Evolutionary conservation across 2,329 filamentous ascomycete species (phyloP), one percentile per base, ranked within the genome.

Genomic region (Claviceps citrina): DNA sequence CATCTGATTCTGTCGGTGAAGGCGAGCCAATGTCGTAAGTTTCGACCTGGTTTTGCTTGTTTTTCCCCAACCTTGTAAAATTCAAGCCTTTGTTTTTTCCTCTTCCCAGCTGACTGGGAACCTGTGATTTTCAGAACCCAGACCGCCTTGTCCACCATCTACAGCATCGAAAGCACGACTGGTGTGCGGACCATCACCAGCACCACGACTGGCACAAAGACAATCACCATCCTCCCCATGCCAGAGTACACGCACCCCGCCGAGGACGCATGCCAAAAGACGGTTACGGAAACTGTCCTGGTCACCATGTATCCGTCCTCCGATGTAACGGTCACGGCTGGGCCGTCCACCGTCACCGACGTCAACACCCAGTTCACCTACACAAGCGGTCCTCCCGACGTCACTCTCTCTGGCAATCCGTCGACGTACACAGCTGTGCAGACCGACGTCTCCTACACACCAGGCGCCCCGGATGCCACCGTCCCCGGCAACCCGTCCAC

Each of bases 1-100:
- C 19, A 4, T 33, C 44, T 15, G 28, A 33, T 7, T n/a, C 32
- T 4, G 12, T 24, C 18, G 47, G 45, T 26, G 45, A 54, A 41
- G 54, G 49, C 34, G 49, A 59, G 19, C 56, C 59, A 1, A 50
- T 61, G 44, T 57, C 57, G 59, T 62, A 48, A 52, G 59, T 47
- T 25, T 8, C 12, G 9, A 9, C 7, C 4, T 15, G 10, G 4
- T n/a, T 26, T 24, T 12, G 6, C 12, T 18, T 9, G 2, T 24
- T n/a, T n/a, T 15, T 30, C 5, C 5, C 8, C 15, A 31, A 3
- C 4, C 15, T 7, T 20, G 18, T 12, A 13, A 15, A 7, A 8
- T 9, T 7, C 2, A n/a, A 13, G 15, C 10, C 6, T 15, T 27
- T 7, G 22, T 12, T 26, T 2, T 7, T 6, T 10, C 7, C 12